Evolutionary conservation across 345 rosid species (phyloP).

Genomic region (Microthlaspi erraticum): DNA sequence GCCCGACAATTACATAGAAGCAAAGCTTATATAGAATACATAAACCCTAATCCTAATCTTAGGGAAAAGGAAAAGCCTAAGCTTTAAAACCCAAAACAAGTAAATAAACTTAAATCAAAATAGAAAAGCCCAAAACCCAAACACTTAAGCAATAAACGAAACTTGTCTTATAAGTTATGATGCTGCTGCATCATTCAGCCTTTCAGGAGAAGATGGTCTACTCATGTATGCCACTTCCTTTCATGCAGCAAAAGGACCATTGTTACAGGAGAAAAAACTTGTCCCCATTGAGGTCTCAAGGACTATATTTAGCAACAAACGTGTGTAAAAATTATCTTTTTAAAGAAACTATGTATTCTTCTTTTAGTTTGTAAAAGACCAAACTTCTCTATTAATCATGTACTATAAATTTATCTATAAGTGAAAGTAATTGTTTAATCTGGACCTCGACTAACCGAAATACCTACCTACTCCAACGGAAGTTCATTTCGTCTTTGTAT

Average conservation of each 20-base stretch:
- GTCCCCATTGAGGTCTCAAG: neutral
- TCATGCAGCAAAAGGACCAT: constrained; percentile 3
- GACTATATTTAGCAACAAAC: constrained; percentile 10
- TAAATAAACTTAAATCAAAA: no score
- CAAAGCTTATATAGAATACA: no score
- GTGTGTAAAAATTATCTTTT: no score
- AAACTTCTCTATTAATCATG: neutral
- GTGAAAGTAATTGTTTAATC: neutral
- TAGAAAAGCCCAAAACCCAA: no score
- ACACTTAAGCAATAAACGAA: no score
- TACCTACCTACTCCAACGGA: neutral
- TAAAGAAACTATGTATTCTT: neutral
- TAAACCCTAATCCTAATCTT: no score
- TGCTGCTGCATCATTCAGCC: no score
- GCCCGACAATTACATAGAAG: no score
- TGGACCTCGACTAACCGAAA: neutral
- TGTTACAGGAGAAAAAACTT: neutral
- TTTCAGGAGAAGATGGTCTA: neutral
- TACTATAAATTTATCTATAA: neutral
- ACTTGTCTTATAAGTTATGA: no score
- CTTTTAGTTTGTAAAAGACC: neutral
- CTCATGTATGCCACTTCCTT: neutral
- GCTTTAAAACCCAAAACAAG: no score
- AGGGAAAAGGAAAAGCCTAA: no score
- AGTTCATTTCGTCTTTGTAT: neutral